Conservation (phyloP, 768 basidiomycete species). For the Calocera cornea region DNA sequence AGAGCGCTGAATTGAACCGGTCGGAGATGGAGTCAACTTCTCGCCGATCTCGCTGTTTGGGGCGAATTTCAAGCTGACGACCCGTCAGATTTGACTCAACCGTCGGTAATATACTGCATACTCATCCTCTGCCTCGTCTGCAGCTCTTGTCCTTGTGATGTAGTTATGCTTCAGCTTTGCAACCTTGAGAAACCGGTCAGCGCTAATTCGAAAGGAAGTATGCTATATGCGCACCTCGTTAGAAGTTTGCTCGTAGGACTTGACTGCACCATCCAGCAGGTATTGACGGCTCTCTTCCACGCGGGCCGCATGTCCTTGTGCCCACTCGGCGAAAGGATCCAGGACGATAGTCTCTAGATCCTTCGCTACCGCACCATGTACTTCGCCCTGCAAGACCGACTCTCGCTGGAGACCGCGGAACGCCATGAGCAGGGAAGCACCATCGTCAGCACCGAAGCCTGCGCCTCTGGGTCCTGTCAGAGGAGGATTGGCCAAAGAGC, state of each 20-base stretch:
- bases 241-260: constrained; percentile 55
- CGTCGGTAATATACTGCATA: constrained; percentile 29
- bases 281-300: constrained; percentile 43
- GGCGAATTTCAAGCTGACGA: constrained; percentile 67
- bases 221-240: constrained; percentile 35
- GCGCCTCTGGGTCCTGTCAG: constrained; percentile 37
- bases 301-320: constrained; percentile 55
- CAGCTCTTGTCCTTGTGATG: constrained; percentile 59
- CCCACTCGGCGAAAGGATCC: constrained; percentile 73
- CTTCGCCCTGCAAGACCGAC: constrained; percentile 52
- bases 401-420: constrained; percentile 72
- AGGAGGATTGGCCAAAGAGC: constrained; percentile 39
- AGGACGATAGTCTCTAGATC: constrained; percentile 65
- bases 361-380: constrained; percentile 51
- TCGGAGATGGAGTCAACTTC: constrained; percentile 67
- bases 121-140: constrained; percentile 93
- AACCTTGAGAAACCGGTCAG: constrained; percentile 23
- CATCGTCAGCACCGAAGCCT: constrained; percentile 69
- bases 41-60: constrained; percentile 50
- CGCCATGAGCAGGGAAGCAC: constrained; percentile 64
- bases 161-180: constrained; percentile 65
- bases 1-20: constrained; percentile 34
- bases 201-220: not conserved
- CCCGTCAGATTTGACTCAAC: constrained; percentile 8
- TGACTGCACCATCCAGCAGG: constrained; percentile 52